phyloP scores from a whole-genome alignment of 2,329 filamentous ascomycete genomes.

The Calonectria hongkongensis region DNA sequence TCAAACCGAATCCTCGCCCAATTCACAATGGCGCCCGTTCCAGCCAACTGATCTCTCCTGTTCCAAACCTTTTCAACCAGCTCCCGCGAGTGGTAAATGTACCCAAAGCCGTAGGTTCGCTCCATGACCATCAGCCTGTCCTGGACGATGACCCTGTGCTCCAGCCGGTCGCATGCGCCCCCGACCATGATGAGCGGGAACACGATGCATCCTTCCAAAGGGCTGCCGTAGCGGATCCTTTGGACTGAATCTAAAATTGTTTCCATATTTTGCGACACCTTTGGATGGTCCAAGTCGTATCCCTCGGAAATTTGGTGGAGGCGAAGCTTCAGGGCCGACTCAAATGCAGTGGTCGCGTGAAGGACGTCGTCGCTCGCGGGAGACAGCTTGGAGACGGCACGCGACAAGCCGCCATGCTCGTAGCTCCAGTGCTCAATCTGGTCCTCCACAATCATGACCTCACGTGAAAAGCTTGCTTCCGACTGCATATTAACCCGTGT shows the following conservation, averaged over 20 bases:
- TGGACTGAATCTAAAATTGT: conserved; percentile 61
- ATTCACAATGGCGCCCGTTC: conserved; percentile 56
- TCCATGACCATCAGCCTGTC: conserved; percentile 72
- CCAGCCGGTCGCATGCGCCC: conserved; percentile 59
- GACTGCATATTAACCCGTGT: conserved; percentile 56
- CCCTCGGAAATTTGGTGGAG: conserved; percentile 66
- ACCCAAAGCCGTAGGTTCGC: conserved; percentile 64
- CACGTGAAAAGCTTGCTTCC: conserved; percentile 56
- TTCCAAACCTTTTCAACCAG: conserved; percentile 64
- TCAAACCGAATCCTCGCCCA: conserved; percentile 61
- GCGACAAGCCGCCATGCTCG: conserved; percentile 55
- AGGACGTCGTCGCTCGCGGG: conserved; percentile 56
- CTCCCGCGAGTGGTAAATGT: conserved; percentile 63
- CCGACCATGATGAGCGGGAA: conserved; percentile 66
- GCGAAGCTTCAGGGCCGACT: conserved; percentile 63
- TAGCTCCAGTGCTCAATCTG: conserved; percentile 62
- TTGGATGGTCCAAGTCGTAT: conserved; percentile 60
- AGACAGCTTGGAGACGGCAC: conserved; percentile 49
- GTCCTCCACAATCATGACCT: conserved; percentile 46
- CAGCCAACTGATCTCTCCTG: conserved; percentile 56
- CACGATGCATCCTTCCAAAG: conserved; percentile 63
- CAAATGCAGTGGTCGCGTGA: conserved; percentile 62
- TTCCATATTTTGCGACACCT: conserved; percentile 58
- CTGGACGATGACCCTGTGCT: conserved; percentile 72
- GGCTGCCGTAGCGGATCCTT: conserved; percentile 63